Evolutionary conservation across 768 basidiomycete genomes (phyloP).

Genomic region (Cystobasidium tubakii): DNA sequence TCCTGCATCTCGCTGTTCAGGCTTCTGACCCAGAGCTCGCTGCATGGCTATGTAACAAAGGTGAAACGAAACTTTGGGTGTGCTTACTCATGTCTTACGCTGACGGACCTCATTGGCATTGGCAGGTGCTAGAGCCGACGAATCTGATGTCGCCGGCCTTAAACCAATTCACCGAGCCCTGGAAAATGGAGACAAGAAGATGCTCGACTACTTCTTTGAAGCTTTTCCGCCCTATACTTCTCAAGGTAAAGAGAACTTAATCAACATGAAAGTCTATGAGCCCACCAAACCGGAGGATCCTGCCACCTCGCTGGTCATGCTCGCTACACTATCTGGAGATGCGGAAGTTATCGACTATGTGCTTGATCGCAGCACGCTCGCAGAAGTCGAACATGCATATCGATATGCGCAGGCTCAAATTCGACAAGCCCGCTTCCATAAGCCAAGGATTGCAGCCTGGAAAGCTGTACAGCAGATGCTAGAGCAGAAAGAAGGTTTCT

Average conservation of each 20-base stretch:
- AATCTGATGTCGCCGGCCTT: slow-evolving; percentile 58
- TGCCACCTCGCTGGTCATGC: slow-evolving; percentile 19
- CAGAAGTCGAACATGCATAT: slow-evolving; percentile 2
- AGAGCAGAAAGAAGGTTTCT: slow-evolving; percentile 15
- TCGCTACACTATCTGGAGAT: slow-evolving; percentile 15
- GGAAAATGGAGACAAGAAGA: slow-evolving; percentile 54
- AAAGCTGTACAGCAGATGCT: neutral
- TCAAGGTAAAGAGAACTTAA: neutral
- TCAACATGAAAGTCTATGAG: slow-evolving; percentile 4
- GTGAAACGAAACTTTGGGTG: slow-evolving; percentile 54
- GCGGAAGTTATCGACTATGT: slow-evolving; percentile 11
- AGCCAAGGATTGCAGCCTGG: neutral
- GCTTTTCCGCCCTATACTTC: slow-evolving; percentile 56
- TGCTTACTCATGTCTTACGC: too few species aligned
- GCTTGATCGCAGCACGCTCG: slow-evolving; percentile 1
- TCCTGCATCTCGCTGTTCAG: slow-evolving; percentile 64
- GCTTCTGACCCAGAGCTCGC: slow-evolving; percentile 53
- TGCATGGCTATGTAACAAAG: slow-evolving; percentile 66
- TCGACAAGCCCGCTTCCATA: neutral
- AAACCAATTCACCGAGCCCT: slow-evolving; percentile 67
- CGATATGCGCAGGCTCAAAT: neutral
- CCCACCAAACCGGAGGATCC: neutral
- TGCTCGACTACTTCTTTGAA: slow-evolving; percentile 62
- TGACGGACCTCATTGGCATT: too few species aligned
- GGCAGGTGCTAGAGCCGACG: slow-evolving; percentile 67